Conservation (phyloP, 2,329 filamentous ascomycete species). For the Colletotrichum incanum region DNA sequence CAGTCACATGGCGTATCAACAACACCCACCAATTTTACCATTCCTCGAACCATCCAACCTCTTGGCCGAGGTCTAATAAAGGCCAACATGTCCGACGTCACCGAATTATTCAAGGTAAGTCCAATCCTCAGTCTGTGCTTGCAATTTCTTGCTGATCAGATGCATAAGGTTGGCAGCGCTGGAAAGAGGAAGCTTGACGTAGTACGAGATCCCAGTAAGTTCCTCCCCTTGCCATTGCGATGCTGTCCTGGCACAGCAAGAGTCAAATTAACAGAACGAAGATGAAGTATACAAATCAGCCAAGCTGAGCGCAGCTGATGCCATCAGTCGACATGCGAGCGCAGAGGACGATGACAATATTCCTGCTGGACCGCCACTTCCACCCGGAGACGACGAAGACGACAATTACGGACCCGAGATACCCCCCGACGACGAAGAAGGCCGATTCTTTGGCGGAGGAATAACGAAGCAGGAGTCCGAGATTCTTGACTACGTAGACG, state of each 20-base stretch:
- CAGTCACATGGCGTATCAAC: not conserved
- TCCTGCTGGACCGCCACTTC: conserved; percentile 65
- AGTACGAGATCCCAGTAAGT: conserved; percentile 74
- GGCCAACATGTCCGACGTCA: conserved; percentile 67
- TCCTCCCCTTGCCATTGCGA: too few relatives aligned
- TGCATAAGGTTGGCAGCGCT: conserved; percentile 60
- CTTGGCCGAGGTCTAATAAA: not conserved
- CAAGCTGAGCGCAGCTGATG: conserved; percentile 63
- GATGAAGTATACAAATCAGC: conserved; percentile 77
- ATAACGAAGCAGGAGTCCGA: conserved; percentile 85
- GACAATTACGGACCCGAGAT: conserved; percentile 48
- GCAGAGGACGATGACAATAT: conserved; percentile 63
- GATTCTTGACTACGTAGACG: conserved; percentile 90
- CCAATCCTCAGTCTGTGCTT: conserved; percentile 21
- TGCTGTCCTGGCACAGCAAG: not conserved
- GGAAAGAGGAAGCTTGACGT: conserved; percentile 77
- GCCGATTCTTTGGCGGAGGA: conserved; percentile 95
- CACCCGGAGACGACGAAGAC: conserved; percentile 65
- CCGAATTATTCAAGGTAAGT: conserved; percentile 71
- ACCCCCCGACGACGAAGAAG: conserved; percentile 84
- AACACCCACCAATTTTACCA: not conserved
- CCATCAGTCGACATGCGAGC: conserved; percentile 60
- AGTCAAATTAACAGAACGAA: conserved; percentile 47
- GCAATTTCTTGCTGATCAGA: conserved; percentile 42
- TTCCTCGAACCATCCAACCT: not conserved